Percentiles rank a stretch among this genome's conserved stretches.
phyloP scores from a whole-genome alignment of 179 eudicot species.

The Carnegiea gigantea region DNA sequence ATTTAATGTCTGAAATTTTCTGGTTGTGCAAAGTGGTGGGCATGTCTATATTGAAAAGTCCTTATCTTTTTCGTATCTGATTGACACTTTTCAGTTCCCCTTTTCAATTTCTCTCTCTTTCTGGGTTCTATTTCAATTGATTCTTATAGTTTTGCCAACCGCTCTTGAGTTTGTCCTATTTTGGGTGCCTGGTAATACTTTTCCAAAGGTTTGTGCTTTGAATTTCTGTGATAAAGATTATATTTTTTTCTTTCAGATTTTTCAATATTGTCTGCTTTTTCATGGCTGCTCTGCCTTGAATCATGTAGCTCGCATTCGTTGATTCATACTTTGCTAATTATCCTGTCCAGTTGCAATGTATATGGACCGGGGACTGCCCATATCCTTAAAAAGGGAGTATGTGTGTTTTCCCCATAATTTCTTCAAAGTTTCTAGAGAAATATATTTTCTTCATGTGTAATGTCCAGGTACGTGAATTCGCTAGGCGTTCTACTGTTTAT shows the following conservation, averaged over 20 bases:
- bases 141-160: background rate
- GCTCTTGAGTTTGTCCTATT: background rate
- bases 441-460: background rate
- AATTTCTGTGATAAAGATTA: background rate
- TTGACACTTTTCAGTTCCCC: background rate
- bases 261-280: background rate
- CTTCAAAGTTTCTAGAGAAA: background rate
- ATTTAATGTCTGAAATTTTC: background rate
- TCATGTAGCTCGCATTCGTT: background rate
- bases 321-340: background rate
- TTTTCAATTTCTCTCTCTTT: background rate
- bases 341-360: background rate
- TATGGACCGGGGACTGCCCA: background rate
- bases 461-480: background rate
- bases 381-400: too few species aligned
- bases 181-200: background rate
- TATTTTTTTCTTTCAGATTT: background rate
- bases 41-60: conserved; percentile 10
- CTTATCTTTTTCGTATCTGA: background rate
- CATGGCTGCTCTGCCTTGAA: background rate
- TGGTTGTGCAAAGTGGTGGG: conserved; percentile 13
- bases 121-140: background rate
- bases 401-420: too few species aligned
- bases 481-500: background rate
- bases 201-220: background rate